A percentile compares a stretch with the other conserved stretches of the same genome.
Evolutionary conservation across 2,329 filamentous ascomycete species (phyloP).

Genomic region (Colletotrichum caudatum): DNA sequence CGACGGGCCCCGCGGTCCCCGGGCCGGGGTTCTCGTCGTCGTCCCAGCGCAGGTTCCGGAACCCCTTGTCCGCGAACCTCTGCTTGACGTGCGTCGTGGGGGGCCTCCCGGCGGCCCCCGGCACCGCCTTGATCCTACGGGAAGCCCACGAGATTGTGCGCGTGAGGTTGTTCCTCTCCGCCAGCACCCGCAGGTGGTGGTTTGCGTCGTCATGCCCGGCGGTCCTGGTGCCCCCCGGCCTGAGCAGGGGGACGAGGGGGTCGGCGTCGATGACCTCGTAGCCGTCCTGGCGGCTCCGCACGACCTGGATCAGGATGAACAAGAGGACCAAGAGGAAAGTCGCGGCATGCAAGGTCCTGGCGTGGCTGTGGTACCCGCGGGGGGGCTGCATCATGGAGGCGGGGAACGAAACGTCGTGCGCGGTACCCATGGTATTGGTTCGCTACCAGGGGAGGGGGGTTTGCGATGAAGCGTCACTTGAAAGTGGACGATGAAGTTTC

Average conservation of each 20-base stretch:
- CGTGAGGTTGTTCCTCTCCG: slow-evolving; percentile 31
- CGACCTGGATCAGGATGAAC: slow-evolving; percentile 29
- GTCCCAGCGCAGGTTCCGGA: slow-evolving; percentile 25
- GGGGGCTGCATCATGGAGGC: slow-evolving; percentile 26
- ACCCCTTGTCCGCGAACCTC: slow-evolving; percentile 12
- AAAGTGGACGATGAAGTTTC: background rate
- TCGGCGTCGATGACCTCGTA: slow-evolving; percentile 31
- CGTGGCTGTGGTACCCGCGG: slow-evolving; percentile 30
- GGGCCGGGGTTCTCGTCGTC: slow-evolving; percentile 10
- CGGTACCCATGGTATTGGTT: slow-evolving; percentile 11
- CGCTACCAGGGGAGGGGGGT: background rate
- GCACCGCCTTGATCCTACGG: slow-evolving; percentile 14
- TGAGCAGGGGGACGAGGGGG: slow-evolving; percentile 33
- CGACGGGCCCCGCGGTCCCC: background rate
- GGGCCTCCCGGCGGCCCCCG: slow-evolving; percentile 1
- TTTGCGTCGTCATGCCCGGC: slow-evolving; percentile 5
- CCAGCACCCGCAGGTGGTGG: slow-evolving; percentile 25
- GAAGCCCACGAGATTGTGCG: slow-evolving; percentile 30
- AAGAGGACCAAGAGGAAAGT: slow-evolving; percentile 36
- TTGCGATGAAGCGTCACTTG: slow-evolving; percentile 20
- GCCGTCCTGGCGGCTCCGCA: slow-evolving; percentile 26
- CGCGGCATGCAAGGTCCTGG: slow-evolving; percentile 34
- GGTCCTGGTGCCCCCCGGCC: background rate
- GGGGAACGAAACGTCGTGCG: background rate
- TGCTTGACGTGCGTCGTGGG: slow-evolving; percentile 25